Base-by-base conservation (phyloP, 805 yeast genomes). In the Dipodascopsis tothii region DNA sequence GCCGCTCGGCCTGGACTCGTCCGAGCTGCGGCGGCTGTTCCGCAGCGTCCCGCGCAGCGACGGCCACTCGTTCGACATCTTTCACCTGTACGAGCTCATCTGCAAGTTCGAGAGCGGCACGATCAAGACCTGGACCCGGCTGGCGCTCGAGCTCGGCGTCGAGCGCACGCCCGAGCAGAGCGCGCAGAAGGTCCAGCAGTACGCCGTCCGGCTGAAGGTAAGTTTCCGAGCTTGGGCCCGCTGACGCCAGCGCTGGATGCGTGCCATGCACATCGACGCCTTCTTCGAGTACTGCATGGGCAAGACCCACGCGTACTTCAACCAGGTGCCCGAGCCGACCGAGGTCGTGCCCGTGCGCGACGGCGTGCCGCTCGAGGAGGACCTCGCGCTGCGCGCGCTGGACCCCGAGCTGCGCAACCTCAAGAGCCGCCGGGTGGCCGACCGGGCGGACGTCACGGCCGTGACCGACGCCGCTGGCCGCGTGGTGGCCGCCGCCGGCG, bases 191-290 rank as follows among this genome's bases (percentile, higher is more conserved):
- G 37, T 49, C 14, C 52, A 48, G 18, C 54, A 50, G 27, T 50
- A 50, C 28, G 54, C 49, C 5, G 52, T 48, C 7, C 49, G 52
- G 6, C 21, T 50, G 16, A 50, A 50, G 34, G 51, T 46, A 28
- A 7, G 44, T 19, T 25, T 25, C 14, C 9, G 9, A 25, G 30
- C 30, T 25, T 9, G 14, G 30, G 30, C 9, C 30, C 14, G 30
- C 30, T 25, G 30, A 25, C 30, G 30, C 16, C 25, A 46, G 49
- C 36, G 50, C 35, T 50, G 54, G 54, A 48, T 50, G 54, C 39
- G 47, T 3, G 46, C 48, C 4, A 50, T 48, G 52, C 54, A 50
- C 19, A 45, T 50, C 34, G 54, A 50, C 39, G 48, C 52, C 11
- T 50, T 49, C 28, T 50, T 50, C 27, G 54, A 48, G 38, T 48